Evolutionary conservation across 352 stramenopile species (phyloP).

Genomic region (Aphanomyces astaci): DNA sequence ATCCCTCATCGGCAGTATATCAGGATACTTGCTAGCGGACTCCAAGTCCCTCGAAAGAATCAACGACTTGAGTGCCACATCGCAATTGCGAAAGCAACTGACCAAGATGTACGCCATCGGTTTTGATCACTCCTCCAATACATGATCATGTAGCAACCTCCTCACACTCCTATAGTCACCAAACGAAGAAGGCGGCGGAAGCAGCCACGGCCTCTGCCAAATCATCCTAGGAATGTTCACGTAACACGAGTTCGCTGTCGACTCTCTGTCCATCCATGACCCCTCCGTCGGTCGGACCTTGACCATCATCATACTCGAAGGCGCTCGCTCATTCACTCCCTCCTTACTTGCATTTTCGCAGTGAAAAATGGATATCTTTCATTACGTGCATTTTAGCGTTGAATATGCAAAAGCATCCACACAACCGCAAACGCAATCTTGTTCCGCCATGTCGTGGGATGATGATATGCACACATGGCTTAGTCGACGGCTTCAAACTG

Average conservation of each 20-base stretch:
- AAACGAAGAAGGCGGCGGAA: constrained; percentile 1
- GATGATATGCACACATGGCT: too few relatives aligned
- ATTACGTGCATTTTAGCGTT: neutral
- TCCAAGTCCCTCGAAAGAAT: constrained; percentile 60
- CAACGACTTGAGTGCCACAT: constrained; percentile 67
- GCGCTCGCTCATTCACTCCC: too few relatives aligned
- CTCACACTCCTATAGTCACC: neutral
- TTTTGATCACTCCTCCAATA: neutral
- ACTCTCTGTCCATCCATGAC: too few relatives aligned
- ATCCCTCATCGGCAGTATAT: constrained; percentile 45
- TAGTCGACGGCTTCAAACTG: constrained; percentile 16
- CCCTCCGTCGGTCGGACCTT: too few relatives aligned
- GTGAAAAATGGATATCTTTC: neutral
- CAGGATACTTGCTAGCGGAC: constrained; percentile 65
- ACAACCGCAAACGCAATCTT: too few relatives aligned
- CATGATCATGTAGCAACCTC: too few relatives aligned
- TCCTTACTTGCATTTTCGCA: too few relatives aligned
- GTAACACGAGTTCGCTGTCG: too few relatives aligned
- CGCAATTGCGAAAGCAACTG: constrained; percentile 68
- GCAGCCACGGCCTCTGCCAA: neutral
- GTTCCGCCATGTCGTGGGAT: too few relatives aligned
- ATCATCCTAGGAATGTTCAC: too few relatives aligned
- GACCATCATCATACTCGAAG: too few relatives aligned
- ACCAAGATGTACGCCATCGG: constrained; percentile 51
- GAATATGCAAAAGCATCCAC: neutral